Evolutionary conservation across 2,329 filamentous ascomycete genomes (phyloP), one percentile per base, ranked within the genome.

Genomic region (Ilyonectria destructans): DNA sequence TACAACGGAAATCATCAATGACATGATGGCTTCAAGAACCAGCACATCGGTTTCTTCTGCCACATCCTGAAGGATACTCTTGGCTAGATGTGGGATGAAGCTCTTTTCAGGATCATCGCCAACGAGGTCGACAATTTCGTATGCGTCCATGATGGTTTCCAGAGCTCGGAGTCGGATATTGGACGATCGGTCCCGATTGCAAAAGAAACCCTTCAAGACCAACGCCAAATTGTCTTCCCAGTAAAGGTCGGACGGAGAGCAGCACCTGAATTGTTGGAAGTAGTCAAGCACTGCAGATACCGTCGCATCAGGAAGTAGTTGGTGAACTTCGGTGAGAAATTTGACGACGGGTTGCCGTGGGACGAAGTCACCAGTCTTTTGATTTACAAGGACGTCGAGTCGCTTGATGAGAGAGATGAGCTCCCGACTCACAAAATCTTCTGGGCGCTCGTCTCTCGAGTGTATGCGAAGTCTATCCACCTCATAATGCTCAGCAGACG

Each of bases 181-280:
- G 2, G 89, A 86, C 13, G 90, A 90, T 49, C 91, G 88, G 12
- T 80, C 82, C 35, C 84, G 85, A 74, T 93, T 89, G 48, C 87
- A 86, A 72, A 93, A 90, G 75, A 94, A 91, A 1, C 86, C 86
- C 21, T 87, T 83, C 17, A 93, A 78, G 1, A 94, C 85, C 29
- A 89, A 81, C 17, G 83, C 82, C 61, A 92, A 83, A 59, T 93
- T 92, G 2, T 86, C 81, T 69, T 92, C 86, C 92, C 92, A 95
- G 40, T 88, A 84, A 54, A 86, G 80, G 72, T 93, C 91, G 0
- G 92, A 93, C 2, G 92, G 92, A 51, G 91, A 92, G 73, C 93
- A 92, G 74, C 89, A 91, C 52, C 91, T 86, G 70, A 92, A 91
- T 60, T 93, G 89, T 62, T 87, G 86, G 70, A 91, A 92, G 76